Conservation (phyloP, 2,329 filamentous ascomycete species). For the Waltergamsia citrina region DNA sequence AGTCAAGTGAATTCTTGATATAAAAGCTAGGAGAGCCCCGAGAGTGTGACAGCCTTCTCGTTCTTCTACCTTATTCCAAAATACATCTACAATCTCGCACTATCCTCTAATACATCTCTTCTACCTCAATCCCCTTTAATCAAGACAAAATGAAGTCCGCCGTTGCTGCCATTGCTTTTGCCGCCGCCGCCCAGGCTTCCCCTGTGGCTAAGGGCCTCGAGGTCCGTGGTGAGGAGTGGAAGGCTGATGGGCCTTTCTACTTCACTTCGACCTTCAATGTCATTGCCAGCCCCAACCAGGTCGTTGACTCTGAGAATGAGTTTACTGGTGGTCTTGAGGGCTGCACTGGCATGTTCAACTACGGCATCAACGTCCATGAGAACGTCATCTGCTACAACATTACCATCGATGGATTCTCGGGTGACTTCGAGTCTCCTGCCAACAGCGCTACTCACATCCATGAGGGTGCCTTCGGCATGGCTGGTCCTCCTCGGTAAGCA, state of each 20-base stretch:
- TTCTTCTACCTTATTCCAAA: too few relatives aligned
- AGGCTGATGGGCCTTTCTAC: constrained; percentile 15
- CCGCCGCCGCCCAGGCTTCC: constrained; percentile 11
- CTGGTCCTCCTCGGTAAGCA: constrained; percentile 36
- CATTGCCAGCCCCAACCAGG: constrained; percentile 36
- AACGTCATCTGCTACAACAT: constrained; percentile 40
- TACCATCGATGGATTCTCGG: constrained; percentile 35
- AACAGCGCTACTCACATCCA: constrained; percentile 46
- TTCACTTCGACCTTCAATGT: constrained; percentile 41
- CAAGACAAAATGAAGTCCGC: too few relatives aligned
- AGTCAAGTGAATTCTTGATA: too few relatives aligned
- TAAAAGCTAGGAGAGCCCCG: too few relatives aligned
- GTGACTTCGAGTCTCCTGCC: constrained; percentile 39
- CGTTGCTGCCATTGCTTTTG: too few relatives aligned
- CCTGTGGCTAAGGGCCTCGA: constrained; percentile 8
- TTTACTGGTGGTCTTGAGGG: constrained; percentile 30
- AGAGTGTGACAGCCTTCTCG: too few relatives aligned
- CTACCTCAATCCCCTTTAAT: too few relatives aligned
- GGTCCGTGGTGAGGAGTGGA: background rate
- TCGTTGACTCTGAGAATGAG: constrained; percentile 30
- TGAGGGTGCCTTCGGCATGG: constrained; percentile 30
- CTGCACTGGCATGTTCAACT: constrained; percentile 37
- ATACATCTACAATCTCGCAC: too few relatives aligned
- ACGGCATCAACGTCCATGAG: constrained; percentile 38
- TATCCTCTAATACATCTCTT: too few relatives aligned